phyloP scores from a whole-genome alignment of 257 asterid species.

The Lycium barbarum region DNA sequence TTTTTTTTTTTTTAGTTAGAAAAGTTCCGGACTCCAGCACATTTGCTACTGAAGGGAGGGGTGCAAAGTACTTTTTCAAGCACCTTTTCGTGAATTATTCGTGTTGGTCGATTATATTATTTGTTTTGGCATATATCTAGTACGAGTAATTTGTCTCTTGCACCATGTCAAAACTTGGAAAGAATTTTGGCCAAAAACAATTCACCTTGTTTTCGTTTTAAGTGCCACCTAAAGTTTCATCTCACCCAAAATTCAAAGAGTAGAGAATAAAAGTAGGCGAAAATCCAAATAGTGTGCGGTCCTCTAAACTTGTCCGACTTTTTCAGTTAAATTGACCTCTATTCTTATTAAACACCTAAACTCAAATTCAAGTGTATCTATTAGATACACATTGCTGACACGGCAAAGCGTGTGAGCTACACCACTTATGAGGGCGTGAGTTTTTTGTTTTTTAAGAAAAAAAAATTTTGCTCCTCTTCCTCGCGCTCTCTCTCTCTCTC shows the following conservation, averaged over 20 bases:
- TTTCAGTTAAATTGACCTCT: no score
- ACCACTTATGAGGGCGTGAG: no score
- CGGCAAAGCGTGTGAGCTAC: no score
- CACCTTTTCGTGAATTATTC: not conserved
- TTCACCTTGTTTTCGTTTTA: no score
- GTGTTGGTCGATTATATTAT: not conserved
- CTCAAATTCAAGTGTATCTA: no score
- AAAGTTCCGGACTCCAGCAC: no score
- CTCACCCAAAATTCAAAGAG: not conserved
- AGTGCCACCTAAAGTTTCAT: not conserved
- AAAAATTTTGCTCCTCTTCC: no score
- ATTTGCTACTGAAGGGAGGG: not conserved
- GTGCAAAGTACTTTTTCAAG: not conserved
- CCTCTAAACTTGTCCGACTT: not conserved
- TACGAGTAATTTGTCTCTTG: not conserved
- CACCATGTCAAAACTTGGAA: not conserved
- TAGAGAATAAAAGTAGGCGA: not conserved
- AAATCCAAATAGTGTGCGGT: not conserved
- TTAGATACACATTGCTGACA: no score
- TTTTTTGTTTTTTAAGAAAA: no score
- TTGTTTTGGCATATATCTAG: not conserved
- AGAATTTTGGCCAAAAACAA: not conserved
- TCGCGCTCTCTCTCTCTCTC: no score
- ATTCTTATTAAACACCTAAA: no score
- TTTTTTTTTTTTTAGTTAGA: no score